Base-by-base conservation (phyloP, 129 eudicot species). In the Flaveria robusta region DNA sequence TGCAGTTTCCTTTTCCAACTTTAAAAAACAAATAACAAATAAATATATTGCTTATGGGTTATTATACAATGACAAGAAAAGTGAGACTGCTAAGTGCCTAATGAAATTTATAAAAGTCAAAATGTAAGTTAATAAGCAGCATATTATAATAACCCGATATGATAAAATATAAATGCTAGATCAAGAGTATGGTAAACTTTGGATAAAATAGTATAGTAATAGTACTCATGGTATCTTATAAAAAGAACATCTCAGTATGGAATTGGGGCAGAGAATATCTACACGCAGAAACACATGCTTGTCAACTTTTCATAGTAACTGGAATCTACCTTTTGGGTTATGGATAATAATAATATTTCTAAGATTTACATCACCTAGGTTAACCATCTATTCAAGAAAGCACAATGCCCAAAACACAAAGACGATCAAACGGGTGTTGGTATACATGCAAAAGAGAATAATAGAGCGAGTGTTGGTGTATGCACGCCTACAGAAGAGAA, bases 201-300 rank as follows among this genome's bases (percentile, higher is more conserved):
- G 60, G 19, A 54, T 54, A 54, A 54, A n/a, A 18, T 5, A n/a
- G 8, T 5, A 54, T 6, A 54, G 26, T 5, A 52, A 7, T 2
- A 7, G 19, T 26, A 54, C 77, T 51, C 9, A 23, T 64, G 81
- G 83, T 63, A 79, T 55, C 68, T 71, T 79, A 79, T 63, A 59
- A 24, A 56, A 24, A 59, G 18, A 23, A 23, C 16, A 26, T 14
- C 43, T 63, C 27, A 29, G 3, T 29, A 63, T 29, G 42, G 68
- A 63, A 63, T 63, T 63, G 20, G 43, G 15, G 43, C 43, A 29
- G 68, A 63, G 68, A 63, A 63, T 29, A 63, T 63, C 68, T 27
- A 27, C 68, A 63, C 49, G 12, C 68, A 29, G 22, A 29, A 27
- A 63, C 68, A 29, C 68, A 63, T 63, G 68, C 68, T 63, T 41